Evolutionary conservation across 495 filamentous ascomycete species (phyloP).

Genomic region (Trichoderma virens): DNA sequence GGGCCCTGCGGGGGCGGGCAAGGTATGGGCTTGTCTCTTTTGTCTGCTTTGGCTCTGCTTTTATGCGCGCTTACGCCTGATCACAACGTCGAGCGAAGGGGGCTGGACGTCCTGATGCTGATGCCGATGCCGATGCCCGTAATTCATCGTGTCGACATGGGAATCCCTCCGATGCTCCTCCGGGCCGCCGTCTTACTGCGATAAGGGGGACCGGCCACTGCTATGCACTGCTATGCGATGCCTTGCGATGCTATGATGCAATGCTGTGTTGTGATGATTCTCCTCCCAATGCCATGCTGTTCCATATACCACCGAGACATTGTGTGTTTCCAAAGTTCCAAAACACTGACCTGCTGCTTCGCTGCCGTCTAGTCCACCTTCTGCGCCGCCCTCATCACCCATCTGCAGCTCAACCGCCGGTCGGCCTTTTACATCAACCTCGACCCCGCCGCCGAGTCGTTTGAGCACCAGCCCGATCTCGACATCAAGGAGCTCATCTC

Average conservation of each 20-base stretch:
- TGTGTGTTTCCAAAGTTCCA: slow-evolving; percentile 10
- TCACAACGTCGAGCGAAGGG: too few species aligned
- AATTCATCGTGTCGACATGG: neutral
- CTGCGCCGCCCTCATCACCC: slow-evolving; percentile 84
- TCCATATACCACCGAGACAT: neutral
- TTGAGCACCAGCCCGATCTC: slow-evolving; percentile 84
- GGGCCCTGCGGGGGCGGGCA: slow-evolving; percentile 84
- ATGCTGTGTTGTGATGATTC: too few species aligned
- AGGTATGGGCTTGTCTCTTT: slow-evolving; percentile 43
- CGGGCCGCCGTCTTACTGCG: neutral
- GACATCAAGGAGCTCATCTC: slow-evolving; percentile 97
- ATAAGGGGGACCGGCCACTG: too few species aligned
- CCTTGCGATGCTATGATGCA: too few species aligned
- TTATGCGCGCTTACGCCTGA: too few species aligned
- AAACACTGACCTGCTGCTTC: slow-evolving; percentile 10
- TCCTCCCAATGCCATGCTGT: too few species aligned
- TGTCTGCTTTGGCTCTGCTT: too few species aligned
- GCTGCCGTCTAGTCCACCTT: slow-evolving; percentile 65
- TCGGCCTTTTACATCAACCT: slow-evolving; percentile 95
- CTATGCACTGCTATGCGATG: too few species aligned
- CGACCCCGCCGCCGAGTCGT: slow-evolving; percentile 90
- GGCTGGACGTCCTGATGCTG: neutral
- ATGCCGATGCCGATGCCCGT: too few species aligned
- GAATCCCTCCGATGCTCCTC: neutral
- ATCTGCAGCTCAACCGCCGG: slow-evolving; percentile 79